These are phyloP conservation scores for Tetramitus jugosus DNA, from an alignment of 208 protist genomes.

Conservation along the genomic window DNA sequence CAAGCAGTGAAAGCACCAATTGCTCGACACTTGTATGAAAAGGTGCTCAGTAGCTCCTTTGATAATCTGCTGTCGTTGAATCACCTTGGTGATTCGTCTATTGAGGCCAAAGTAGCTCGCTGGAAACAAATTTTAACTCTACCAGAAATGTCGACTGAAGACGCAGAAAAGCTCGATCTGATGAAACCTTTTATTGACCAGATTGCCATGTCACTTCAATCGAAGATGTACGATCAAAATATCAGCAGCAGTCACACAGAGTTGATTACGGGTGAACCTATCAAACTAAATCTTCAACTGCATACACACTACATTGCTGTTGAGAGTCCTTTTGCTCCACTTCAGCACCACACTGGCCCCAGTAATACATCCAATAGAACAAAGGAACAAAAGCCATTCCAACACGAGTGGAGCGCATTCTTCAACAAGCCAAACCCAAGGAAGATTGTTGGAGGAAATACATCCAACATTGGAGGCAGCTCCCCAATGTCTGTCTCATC, in stretches of 20 bases:
- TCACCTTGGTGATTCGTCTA: too few species aligned
- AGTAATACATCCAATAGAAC: not conserved
- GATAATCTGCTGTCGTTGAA: not conserved
- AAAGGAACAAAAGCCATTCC: not conserved
- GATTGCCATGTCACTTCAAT: not conserved
- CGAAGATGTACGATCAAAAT: not conserved
- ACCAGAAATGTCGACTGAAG: not conserved
- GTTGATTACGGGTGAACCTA: too few species aligned
- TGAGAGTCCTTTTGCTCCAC: too few species aligned
- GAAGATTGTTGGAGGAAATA: not conserved
- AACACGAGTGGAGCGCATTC: constrained; percentile 4
- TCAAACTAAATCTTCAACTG: not conserved
- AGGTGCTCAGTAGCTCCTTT: not conserved
- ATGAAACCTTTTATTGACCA: not conserved
- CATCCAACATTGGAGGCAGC: too few species aligned
- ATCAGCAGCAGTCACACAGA: too few species aligned
- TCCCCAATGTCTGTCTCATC: too few species aligned
- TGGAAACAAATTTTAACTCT: too few species aligned
- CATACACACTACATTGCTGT: not conserved
- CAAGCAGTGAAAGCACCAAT: not conserved
- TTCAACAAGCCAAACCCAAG: not conserved
- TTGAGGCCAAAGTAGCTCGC: too few species aligned
- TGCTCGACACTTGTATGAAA: not conserved
- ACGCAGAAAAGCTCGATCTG: not conserved
- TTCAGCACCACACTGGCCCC: not conserved